These are phyloP conservation scores for Pelargonium nanum DNA, from an alignment of 345 rosid genomes.

Conservation along the genomic window DNA sequence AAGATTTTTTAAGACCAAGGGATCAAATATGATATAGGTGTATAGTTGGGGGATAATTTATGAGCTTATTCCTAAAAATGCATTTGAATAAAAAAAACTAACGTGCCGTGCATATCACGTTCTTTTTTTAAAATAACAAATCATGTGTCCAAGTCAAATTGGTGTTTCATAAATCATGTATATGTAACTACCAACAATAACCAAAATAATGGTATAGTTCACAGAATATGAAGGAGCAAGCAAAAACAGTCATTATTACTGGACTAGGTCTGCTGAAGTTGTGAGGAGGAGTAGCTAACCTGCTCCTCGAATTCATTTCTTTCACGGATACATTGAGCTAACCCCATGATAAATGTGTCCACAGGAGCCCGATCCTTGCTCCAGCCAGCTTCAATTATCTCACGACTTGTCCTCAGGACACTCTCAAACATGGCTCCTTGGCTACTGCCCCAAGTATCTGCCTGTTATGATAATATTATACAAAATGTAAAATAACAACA, in stretches of 20 bases:
- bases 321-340: conserved; percentile 84
- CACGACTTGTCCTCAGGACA: conserved; percentile 68
- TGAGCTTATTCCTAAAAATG: no score
- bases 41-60: no score
- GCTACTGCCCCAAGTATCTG: conserved; percentile 66
- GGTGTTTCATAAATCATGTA: no score
- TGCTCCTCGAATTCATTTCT: conserved; percentile 84
- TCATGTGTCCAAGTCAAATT: no score
- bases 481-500: conserved; percentile 2
- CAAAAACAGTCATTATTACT: neutral
- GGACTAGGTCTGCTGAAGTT: neutral
- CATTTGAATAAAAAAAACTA: no score
- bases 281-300: conserved; percentile 28
- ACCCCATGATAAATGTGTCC: conserved; percentile 86
- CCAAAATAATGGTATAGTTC: neutral
- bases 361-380: conserved; percentile 88
- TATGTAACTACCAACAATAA: neutral
- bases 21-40: no score
- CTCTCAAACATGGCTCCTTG: conserved; percentile 80
- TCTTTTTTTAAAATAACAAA: no score
- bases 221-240: neutral
- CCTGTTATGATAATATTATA: conserved; percentile 37
- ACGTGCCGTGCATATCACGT: no score
- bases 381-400: conserved; percentile 93
- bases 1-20: no score